Evolutionary conservation across 768 basidiomycete genomes (phyloP).

Genomic region (Mycena rosella): DNA sequence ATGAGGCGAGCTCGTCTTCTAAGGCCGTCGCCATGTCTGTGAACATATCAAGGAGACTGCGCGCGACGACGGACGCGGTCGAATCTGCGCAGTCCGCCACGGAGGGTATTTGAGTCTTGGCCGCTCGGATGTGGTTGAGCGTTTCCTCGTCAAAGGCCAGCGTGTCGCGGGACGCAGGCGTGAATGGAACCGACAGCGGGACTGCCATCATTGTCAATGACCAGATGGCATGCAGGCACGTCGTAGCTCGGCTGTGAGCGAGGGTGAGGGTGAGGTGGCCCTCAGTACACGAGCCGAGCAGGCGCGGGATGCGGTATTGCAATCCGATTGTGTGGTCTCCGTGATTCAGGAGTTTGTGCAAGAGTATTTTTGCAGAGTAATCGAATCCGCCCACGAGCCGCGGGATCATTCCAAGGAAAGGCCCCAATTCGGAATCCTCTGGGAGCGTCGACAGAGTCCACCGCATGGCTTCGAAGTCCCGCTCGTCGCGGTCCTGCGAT

Average conservation of each 20-base stretch:
- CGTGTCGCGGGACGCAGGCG: conserved; percentile 32
- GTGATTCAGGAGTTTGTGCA: conserved; percentile 48
- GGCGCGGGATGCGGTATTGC: conserved; percentile 51
- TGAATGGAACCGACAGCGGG: conserved; percentile 36
- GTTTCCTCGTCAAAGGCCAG: conserved; percentile 53
- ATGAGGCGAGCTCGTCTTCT: conserved; percentile 40
- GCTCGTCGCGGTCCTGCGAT: conserved; percentile 49
- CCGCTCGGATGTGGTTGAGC: conserved; percentile 42
- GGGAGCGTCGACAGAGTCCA: conserved; percentile 55
- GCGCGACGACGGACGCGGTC: conserved; percentile 47
- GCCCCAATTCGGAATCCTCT: conserved; percentile 51
- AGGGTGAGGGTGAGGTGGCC: conserved; percentile 40
- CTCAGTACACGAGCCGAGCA: conserved; percentile 47
- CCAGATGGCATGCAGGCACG: conserved; percentile 56
- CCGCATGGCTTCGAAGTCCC: conserved; percentile 54
- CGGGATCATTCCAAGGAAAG: conserved; percentile 52
- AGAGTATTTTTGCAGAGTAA: conserved; percentile 54
- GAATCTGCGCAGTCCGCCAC: conserved; percentile 47
- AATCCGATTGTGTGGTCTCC: conserved; percentile 47
- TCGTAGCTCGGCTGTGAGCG: conserved; percentile 48
- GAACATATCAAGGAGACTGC: conserved; percentile 51
- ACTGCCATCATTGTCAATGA: conserved; percentile 57
- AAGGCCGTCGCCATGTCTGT: conserved; percentile 42
- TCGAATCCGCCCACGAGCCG: conserved; percentile 51
- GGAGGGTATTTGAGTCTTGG: conserved; percentile 40